phyloP scores from a whole-genome alignment of 495 filamentous ascomycete genomes.

The Neurospora cerealis region DNA sequence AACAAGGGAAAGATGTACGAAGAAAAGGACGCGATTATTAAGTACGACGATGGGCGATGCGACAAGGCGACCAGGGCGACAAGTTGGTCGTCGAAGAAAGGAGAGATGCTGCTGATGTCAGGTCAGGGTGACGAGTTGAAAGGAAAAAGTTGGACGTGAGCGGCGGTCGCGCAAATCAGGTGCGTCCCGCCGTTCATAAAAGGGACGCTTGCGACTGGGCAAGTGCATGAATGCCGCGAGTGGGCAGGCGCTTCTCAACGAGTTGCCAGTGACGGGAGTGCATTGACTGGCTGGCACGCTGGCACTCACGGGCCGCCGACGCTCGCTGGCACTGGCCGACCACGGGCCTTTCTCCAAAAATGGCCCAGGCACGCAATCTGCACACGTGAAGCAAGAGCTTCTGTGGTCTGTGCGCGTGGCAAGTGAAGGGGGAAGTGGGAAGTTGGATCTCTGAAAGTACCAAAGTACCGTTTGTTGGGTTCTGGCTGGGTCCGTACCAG shows the following conservation, averaged over 20 bases:
- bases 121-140: conserved; percentile 11
- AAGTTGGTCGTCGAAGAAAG: background rate
- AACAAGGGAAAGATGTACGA: conserved; percentile 1
- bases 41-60: background rate
- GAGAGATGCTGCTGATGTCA: background rate
- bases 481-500: background rate
- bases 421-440: background rate
- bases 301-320: background rate
- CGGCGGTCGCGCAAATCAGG: conserved; percentile 35
- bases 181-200: background rate
- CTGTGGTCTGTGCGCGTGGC: background rate
- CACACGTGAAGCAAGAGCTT: background rate
- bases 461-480: background rate
- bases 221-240: background rate
- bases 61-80: background rate
- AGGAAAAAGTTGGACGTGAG: conserved; percentile 19
- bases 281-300: background rate
- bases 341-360: background rate
- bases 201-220: background rate
- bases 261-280: background rate
- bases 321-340: background rate
- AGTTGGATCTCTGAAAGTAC: background rate
- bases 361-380: background rate
- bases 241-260: background rate
- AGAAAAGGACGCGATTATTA: background rate